A percentile compares a stretch with the other conserved stretches of the same genome.
phyloP scores from a whole-genome alignment of 129 eudicot species.

The Kitagawia praeruptora region DNA sequence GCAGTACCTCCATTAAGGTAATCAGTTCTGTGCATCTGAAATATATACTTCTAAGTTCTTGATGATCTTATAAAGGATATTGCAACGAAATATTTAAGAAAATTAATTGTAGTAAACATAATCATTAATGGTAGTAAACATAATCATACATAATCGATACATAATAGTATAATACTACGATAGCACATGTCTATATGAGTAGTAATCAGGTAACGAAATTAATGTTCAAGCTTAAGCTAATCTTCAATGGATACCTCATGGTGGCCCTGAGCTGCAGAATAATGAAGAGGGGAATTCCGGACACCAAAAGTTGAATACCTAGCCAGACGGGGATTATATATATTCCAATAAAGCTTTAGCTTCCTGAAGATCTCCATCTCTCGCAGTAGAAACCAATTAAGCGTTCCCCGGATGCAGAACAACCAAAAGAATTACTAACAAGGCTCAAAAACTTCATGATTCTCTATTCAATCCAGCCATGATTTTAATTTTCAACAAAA shows the following conservation, averaged over 20 bases:
- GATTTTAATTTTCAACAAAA: neutral
- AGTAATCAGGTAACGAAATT: neutral
- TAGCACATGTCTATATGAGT: neutral
- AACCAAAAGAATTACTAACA: conserved; percentile 91
- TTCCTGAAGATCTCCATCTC: conserved; percentile 98
- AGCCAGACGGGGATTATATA: conserved; percentile 81
- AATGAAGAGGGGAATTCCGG: conserved; percentile 75
- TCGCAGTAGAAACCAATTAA: conserved; percentile 94
- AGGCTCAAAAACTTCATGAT: conserved; percentile 62
- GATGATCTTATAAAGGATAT: conserved; percentile 2
- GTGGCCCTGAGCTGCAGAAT: conserved; percentile 97
- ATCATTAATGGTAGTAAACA: conserved; percentile 10
- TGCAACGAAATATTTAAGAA: conserved; percentile 3
- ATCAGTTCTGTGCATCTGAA: conserved; percentile 80
- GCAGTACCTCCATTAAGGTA: conserved; percentile 90
- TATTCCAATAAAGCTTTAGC: conserved; percentile 84
- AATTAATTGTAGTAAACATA: too few species aligned
- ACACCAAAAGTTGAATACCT: conserved; percentile 81
- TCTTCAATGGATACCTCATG: conserved; percentile 78
- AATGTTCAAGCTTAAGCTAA: neutral
- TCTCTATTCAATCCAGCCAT: conserved; percentile 10
- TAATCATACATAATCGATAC: conserved; percentile 46
- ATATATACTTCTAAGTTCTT: conserved; percentile 14
- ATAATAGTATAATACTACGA: neutral
- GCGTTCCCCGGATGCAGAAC: conserved; percentile 97